Percentiles rank a stretch among this genome's conserved stretches.
These are phyloP conservation scores for Akanthomyces dipterigenus DNA, from an alignment of 2,329 filamentous ascomycete species.

Conservation along the genomic window DNA sequence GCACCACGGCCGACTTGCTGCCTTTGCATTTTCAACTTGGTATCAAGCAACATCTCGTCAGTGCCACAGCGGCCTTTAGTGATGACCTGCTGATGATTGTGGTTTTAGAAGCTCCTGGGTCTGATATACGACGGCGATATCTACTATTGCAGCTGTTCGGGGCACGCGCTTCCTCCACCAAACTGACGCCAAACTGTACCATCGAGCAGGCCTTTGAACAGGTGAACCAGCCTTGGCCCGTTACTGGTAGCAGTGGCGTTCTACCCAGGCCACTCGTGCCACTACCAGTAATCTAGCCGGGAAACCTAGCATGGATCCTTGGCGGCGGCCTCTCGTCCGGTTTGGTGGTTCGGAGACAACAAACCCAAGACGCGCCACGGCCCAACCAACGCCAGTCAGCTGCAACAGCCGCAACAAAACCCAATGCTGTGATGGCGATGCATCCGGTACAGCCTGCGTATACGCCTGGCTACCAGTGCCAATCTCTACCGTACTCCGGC, in stretches of 20 bases:
- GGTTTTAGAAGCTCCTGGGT: constrained; percentile 4
- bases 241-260: not conserved
- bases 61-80: not conserved
- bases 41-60: no score
- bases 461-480: not conserved
- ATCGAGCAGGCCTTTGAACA: no score
- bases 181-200: not conserved
- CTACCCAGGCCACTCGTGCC: not conserved
- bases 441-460: not conserved
- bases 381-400: not conserved
- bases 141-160: not conserved
- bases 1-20: not conserved
- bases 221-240: no score
- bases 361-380: not conserved
- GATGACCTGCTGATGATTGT: not conserved
- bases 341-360: not conserved
- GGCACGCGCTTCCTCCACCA: not conserved
- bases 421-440: not conserved
- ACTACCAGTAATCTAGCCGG: not conserved
- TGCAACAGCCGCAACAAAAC: not conserved
- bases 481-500: not conserved
- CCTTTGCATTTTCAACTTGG: no score
- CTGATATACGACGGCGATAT: not conserved
- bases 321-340: not conserved
- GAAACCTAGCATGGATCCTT: not conserved